Evolutionary conservation across 2,329 filamentous ascomycete genomes (phyloP).

Genomic region (Alternaria hordeiaustralica): DNA sequence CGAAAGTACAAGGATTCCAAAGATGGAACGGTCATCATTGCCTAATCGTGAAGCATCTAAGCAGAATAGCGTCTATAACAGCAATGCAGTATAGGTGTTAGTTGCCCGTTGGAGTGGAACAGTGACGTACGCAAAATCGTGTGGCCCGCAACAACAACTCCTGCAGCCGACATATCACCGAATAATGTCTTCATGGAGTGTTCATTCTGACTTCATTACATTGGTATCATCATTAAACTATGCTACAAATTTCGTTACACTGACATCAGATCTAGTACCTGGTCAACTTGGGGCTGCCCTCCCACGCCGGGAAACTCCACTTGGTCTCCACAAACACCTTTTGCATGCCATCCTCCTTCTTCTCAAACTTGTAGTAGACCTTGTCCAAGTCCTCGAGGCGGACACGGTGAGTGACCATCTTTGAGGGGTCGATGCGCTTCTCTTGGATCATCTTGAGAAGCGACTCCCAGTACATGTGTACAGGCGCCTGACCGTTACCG

Average conservation of each 20-base stretch:
- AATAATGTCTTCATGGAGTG: neutral
- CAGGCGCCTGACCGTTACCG: constrained; percentile 72
- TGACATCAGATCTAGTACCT: constrained; percentile 39
- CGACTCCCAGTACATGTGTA: constrained; percentile 84
- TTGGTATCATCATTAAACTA: constrained; percentile 5
- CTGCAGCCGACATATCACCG: neutral
- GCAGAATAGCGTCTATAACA: neutral
- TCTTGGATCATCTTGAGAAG: constrained; percentile 72
- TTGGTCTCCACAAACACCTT: constrained; percentile 75
- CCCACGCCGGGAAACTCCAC: constrained; percentile 60
- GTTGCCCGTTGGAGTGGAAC: neutral
- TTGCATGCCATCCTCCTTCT: constrained; percentile 76
- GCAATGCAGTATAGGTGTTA: neutral
- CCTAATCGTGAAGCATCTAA: neutral
- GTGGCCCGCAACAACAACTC: neutral
- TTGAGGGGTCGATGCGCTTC: constrained; percentile 73
- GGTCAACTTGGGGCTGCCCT: constrained; percentile 60
- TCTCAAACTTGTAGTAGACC: constrained; percentile 69
- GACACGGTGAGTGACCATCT: constrained; percentile 83
- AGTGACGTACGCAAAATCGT: neutral
- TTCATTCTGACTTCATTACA: neutral
- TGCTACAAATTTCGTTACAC: neutral
- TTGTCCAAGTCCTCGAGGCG: constrained; percentile 57
- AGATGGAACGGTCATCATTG: neutral
- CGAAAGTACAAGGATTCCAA: neutral